Evolutionary conservation across 441 rosid species (phyloP).

Genomic region (Dalechampia spathulata): DNA sequence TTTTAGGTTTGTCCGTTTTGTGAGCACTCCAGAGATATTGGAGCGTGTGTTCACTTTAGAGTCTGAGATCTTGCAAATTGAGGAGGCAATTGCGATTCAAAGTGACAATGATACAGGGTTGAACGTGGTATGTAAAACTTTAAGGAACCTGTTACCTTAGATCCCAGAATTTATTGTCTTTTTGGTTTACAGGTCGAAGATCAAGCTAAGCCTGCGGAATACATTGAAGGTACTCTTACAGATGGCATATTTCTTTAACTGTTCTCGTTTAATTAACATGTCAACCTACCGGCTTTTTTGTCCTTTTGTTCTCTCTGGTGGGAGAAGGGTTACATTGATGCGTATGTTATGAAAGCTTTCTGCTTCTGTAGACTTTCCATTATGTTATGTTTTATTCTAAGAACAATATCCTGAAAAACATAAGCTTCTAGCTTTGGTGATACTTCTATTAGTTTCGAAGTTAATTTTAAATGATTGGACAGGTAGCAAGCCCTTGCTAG

Average conservation of each 20-base stretch:
- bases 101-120: constrained; percentile 51
- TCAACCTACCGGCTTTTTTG: too few relatives aligned
- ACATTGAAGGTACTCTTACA: constrained; percentile 54
- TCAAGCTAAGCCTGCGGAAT: constrained; percentile 38
- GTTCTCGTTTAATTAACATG: constrained; percentile 1
- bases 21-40: constrained; percentile 86
- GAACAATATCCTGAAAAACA: not conserved
- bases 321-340: not conserved
- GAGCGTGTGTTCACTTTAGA: constrained; percentile 79
- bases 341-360: not conserved
- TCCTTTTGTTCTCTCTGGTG: not conserved
- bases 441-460: constrained; percentile 4
- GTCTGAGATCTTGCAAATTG: constrained; percentile 91
- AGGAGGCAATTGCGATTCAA: constrained; percentile 81
- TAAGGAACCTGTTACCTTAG: constrained; percentile 10
- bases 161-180: constrained; percentile 7
- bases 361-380: not conserved
- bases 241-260: not conserved
- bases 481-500: constrained; percentile 45
- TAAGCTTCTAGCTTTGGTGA: too few relatives aligned
- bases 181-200: constrained; percentile 46
- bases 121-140: constrained; percentile 39
- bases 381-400: not conserved
- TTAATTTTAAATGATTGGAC: constrained; percentile 22
- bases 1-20: constrained; percentile 96